Percentiles rank a stretch among this genome's conserved stretches.
phyloP scores from a whole-genome alignment of 1,284 basidiomycete genomes.

The Wolfiporia cocos region DNA sequence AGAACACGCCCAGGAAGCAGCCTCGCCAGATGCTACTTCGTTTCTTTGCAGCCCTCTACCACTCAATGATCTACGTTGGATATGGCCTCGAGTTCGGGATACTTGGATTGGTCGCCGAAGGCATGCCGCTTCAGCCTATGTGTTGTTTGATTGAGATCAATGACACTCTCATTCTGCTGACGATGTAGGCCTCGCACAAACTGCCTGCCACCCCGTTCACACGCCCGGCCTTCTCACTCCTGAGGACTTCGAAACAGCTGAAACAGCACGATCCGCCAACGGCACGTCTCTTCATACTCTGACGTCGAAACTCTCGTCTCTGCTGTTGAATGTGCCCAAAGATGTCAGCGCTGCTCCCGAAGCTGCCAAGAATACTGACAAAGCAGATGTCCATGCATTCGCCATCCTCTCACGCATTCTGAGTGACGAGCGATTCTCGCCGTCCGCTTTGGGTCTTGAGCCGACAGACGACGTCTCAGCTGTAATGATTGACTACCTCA shows the following conservation, averaged over 20 bases:
- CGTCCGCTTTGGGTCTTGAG: slow-evolving; percentile 37
- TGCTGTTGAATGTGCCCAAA: slow-evolving; percentile 3
- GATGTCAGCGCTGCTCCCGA: not conserved
- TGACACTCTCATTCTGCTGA: not conserved
- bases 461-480: slow-evolving; percentile 18
- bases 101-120: slow-evolving; percentile 58
- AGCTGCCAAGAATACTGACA: slow-evolving; percentile 3
- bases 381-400: slow-evolving; percentile 27
- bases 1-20: too few relatives aligned
- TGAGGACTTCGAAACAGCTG: slow-evolving; percentile 19
- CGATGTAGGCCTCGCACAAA: slow-evolving; percentile 29
- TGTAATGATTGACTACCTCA: slow-evolving; percentile 19
- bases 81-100: slow-evolving; percentile 62
- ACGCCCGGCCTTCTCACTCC: slow-evolving; percentile 20
- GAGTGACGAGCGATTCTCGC: slow-evolving; percentile 27
- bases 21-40: slow-evolving; percentile 54
- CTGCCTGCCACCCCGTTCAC: slow-evolving; percentile 23
- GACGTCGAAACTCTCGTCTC: slow-evolving; percentile 15
- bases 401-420: slow-evolving; percentile 32
- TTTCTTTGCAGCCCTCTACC: slow-evolving; percentile 49
- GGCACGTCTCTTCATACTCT: slow-evolving; percentile 12
- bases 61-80: slow-evolving; percentile 60
- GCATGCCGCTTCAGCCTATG: slow-evolving; percentile 24
- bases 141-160: not conserved
- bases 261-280: slow-evolving; percentile 4